Conservation (phyloP, 208 protist genomes). For the Crithidia expoeki region DNA sequence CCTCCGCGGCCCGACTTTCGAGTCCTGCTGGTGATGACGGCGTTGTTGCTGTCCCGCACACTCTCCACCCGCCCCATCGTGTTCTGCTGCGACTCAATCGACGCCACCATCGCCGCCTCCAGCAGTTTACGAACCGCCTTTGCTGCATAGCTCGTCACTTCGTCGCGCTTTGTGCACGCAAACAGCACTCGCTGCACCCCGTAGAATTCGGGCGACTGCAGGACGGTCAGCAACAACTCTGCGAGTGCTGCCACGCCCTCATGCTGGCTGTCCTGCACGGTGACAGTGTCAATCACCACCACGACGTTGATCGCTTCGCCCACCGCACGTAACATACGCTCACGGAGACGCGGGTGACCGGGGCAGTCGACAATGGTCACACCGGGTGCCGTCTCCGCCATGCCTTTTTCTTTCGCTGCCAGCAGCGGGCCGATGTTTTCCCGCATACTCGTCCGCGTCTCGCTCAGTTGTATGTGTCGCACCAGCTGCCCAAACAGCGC, state of each 20-base stretch:
- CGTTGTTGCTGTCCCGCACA: constrained; percentile 63
- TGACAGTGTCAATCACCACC: constrained; percentile 75
- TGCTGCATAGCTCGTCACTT: constrained; percentile 81
- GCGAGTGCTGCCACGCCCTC: constrained; percentile 77
- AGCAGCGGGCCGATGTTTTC: constrained; percentile 43
- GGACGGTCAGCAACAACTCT: constrained; percentile 57
- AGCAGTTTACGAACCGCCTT: constrained; percentile 76
- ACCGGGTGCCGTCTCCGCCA: not conserved
- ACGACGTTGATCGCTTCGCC: constrained; percentile 60
- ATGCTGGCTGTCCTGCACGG: constrained; percentile 75
- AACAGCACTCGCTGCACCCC: constrained; percentile 67
- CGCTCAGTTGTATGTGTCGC: constrained; percentile 12
- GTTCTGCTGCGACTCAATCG: constrained; percentile 50
- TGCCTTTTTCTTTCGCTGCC: constrained; percentile 3
- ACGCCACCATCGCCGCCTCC: constrained; percentile 63
- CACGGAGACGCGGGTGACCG: constrained; percentile 76
- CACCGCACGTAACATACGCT: constrained; percentile 48
- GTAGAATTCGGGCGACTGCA: constrained; percentile 75
- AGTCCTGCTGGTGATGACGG: constrained; percentile 20
- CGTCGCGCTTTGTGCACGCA: constrained; percentile 85
- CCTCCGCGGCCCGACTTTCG: constrained; percentile 15
- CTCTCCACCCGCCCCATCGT: constrained; percentile 63
- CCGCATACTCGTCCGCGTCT: constrained; percentile 74
- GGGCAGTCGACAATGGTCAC: constrained; percentile 73
- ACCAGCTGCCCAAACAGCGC: constrained; percentile 73